phyloP scores from a whole-genome alignment of 371 early-diverging fungal species.

The Mucor mucedo region DNA sequence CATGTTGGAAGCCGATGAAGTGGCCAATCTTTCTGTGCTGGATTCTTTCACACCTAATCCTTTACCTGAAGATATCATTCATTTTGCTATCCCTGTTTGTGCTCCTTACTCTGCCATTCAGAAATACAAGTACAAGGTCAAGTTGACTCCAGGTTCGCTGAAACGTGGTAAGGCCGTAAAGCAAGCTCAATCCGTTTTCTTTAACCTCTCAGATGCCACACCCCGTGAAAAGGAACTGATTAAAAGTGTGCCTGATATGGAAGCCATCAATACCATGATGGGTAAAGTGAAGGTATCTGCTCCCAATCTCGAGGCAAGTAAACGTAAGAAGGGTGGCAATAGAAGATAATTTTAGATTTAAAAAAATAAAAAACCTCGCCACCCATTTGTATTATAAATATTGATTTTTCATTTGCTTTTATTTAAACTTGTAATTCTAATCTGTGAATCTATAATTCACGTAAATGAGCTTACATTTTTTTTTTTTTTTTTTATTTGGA shows the following conservation, averaged over 20 bases:
- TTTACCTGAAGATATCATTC: slow-evolving; percentile 78
- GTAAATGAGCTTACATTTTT: no score
- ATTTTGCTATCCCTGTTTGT: slow-evolving; percentile 94
- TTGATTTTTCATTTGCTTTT: no score
- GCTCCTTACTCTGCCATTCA: slow-evolving; percentile 93
- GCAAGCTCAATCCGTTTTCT: slow-evolving; percentile 57
- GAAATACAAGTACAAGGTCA: slow-evolving; percentile 95
- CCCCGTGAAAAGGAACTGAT: slow-evolving; percentile 81
- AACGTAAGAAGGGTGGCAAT: slow-evolving; percentile 55
- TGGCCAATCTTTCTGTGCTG: slow-evolving; percentile 67
- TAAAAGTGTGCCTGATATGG: slow-evolving; percentile 83
- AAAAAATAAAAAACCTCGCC: no score
- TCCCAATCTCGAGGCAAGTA: slow-evolving; percentile 72
- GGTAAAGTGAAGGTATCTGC: slow-evolving; percentile 88
- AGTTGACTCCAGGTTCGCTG: slow-evolving; percentile 92
- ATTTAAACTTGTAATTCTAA: no score
- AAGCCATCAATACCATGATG: slow-evolving; percentile 81
- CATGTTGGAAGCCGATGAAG: slow-evolving; percentile 69
- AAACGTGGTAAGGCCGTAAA: slow-evolving; percentile 92
- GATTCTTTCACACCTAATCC: slow-evolving; percentile 86
- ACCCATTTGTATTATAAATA: no score
- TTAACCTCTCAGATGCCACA: slow-evolving; percentile 56
- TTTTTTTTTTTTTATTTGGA: no score
- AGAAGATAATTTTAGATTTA: slow-evolving; percentile 10
- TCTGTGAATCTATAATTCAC: no score